These are phyloP conservation scores for Quercus parvula DNA, from an alignment of 306 rosid genomes.

Conservation along the genomic window DNA sequence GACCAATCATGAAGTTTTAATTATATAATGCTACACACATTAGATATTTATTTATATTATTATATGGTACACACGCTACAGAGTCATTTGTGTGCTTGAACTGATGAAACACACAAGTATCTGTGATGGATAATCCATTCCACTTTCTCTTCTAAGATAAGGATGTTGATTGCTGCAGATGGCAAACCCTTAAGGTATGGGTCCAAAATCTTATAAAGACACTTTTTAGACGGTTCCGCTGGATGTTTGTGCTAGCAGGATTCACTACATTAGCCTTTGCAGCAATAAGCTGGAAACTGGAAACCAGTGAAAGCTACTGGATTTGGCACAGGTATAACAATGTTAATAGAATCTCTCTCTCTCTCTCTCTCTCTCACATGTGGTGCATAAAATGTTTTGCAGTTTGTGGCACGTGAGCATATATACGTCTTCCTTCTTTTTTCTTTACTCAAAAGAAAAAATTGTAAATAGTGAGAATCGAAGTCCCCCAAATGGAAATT, in stretches of 20 bases:
- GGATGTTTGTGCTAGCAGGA: conserved; percentile 77
- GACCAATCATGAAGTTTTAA: not conserved
- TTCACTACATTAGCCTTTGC: conserved; percentile 69
- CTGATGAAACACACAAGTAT: not conserved
- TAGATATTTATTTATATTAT: not conserved
- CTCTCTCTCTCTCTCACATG: conserved; percentile 7
- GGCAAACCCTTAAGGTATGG: conserved; percentile 63
- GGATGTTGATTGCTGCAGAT: conserved; percentile 46
- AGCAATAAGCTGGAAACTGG: conserved; percentile 73
- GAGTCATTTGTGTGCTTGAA: not conserved
- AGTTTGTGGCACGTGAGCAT: conserved; percentile 91
- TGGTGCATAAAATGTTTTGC: conserved; percentile 30
- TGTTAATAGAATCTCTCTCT: not conserved
- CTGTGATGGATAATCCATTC: not conserved
- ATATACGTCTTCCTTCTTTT: conserved; percentile 80
- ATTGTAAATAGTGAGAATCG: conserved; percentile 24
- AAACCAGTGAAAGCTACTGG: conserved; percentile 85
- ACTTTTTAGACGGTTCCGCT: conserved; percentile 55
- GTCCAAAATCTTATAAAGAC: conserved; percentile 47
- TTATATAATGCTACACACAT: not conserved
- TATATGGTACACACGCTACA: not conserved
- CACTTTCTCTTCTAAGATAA: not conserved
- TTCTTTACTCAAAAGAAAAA: conserved; percentile 62
- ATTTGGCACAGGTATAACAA: conserved; percentile 83
- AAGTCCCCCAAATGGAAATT: conserved; percentile 21